Percentiles rank a stretch among this genome's conserved stretches.
phyloP scores from a whole-genome alignment of 2,329 filamentous ascomycete species.

The Alternaria sp. region DNA sequence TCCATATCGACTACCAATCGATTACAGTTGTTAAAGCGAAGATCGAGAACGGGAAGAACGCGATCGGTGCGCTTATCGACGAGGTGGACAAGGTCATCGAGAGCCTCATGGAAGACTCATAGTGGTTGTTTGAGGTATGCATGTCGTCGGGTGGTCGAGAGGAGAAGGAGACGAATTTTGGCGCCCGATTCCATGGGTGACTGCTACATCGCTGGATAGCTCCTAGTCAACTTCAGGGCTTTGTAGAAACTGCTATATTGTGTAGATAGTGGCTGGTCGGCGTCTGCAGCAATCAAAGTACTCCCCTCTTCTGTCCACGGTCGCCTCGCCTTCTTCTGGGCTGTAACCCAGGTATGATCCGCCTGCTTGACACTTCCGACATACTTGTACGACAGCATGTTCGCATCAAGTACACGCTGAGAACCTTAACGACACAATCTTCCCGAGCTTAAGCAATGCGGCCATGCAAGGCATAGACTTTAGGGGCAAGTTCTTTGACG shows the following conservation, averaged over 20 bases:
- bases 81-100: not conserved
- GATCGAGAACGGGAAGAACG: not conserved
- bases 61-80: not conserved
- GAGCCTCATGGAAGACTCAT: not conserved
- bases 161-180: not conserved
- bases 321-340: not conserved
- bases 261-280: not conserved
- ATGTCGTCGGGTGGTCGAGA: not conserved
- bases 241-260: not conserved
- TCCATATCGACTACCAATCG: not conserved
- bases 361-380: not conserved
- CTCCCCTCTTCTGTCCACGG: not conserved
- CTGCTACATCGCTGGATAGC: not conserved
- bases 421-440: not conserved
- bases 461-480: not conserved
- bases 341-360: not conserved
- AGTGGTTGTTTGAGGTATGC: not conserved
- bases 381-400: not conserved
- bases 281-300: not conserved
- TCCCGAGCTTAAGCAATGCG: not conserved
- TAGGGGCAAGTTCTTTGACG: not conserved
- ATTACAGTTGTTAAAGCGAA: not conserved
- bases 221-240: not conserved
- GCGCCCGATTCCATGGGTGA: not conserved
- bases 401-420: not conserved